Conservation (phyloP, 305 asterid genomes). For the Stenogyne calaminthoides region DNA sequence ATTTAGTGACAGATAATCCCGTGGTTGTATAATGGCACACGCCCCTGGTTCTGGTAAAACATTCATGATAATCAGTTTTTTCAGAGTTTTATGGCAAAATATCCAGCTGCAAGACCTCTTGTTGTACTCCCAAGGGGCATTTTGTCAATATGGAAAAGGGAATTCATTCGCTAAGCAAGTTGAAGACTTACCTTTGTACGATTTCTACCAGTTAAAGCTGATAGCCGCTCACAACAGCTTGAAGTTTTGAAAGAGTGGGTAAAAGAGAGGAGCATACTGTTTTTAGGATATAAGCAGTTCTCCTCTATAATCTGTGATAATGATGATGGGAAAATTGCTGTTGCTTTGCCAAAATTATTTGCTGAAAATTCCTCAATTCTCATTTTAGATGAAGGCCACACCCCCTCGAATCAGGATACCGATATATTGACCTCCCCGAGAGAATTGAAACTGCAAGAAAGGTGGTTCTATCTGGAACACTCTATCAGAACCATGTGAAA, state of each 20-base stretch:
- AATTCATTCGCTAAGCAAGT: slow-evolving; percentile 91
- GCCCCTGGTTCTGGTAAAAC: slow-evolving; percentile 99
- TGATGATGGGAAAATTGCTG: slow-evolving; percentile 49
- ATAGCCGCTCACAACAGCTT: slow-evolving; percentile 75
- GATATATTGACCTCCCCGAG: slow-evolving; percentile 87
- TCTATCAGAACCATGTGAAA: slow-evolving; percentile 91
- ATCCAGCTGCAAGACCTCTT: slow-evolving; percentile 89
- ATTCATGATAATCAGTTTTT: slow-evolving; percentile 95
- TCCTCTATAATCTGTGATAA: slow-evolving; percentile 76
- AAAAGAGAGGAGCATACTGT: slow-evolving; percentile 67
- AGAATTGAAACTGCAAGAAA: slow-evolving; percentile 84
- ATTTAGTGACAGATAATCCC: slow-evolving; percentile 82
- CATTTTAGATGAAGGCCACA: slow-evolving; percentile 95
- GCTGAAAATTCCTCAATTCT: slow-evolving; percentile 67
- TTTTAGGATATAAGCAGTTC: slow-evolving; percentile 87
- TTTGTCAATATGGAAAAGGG: slow-evolving; percentile 79
- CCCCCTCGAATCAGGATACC: slow-evolving; percentile 89
- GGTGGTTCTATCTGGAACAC: slow-evolving; percentile 97
- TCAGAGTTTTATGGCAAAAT: slow-evolving; percentile 95
- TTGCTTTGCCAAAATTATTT: slow-evolving; percentile 68
- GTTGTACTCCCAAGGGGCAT: slow-evolving; percentile 96
- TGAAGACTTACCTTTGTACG: slow-evolving; percentile 74
- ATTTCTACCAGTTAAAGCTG: slow-evolving; percentile 93
- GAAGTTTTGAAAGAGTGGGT: slow-evolving; percentile 84
- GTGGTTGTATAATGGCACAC: slow-evolving; percentile 97